A percentile compares a stretch with the other conserved stretches of the same genome.
Evolutionary conservation across 345 rosid genomes (phyloP).

Genomic region (Draba incana): DNA sequence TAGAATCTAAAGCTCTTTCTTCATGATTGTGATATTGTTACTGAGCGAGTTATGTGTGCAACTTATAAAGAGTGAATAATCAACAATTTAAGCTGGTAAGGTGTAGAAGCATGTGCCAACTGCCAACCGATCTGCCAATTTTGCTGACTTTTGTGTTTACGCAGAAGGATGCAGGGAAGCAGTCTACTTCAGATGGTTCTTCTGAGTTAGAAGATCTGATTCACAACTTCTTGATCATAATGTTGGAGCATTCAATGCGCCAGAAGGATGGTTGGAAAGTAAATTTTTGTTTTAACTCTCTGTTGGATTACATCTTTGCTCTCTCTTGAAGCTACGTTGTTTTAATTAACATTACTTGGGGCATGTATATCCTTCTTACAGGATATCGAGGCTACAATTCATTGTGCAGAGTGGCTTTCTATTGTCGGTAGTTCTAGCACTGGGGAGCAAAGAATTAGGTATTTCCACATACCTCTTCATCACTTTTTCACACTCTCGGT

Average conservation of each 20-base stretch:
- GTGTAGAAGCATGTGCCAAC: conserved; percentile 29
- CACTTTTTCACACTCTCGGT: conserved; percentile 8
- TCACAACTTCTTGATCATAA: conserved; percentile 89
- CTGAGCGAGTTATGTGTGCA: conserved; percentile 11
- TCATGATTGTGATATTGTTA: conserved; percentile 22
- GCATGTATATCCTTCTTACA: conserved; percentile 50
- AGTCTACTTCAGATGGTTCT: conserved; percentile 53
- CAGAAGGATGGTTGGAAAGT: conserved; percentile 99
- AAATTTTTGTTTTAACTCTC: conserved; percentile 2
- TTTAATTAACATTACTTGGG: conserved; percentile 29
- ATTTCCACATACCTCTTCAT: conserved; percentile 29
- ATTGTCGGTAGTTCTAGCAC: conserved; percentile 98
- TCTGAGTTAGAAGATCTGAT: conserved; percentile 89
- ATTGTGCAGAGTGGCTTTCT: conserved; percentile 99
- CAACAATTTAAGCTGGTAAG: conserved; percentile 16
- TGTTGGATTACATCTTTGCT: conserved; percentile 7
- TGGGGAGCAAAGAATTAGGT: conserved; percentile 95
- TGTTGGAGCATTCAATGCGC: conserved; percentile 98
- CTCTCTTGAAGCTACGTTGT: conserved; percentile 25
- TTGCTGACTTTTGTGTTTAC: conserved; percentile 44
- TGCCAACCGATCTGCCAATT: not conserved
- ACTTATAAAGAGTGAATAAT: conserved; percentile 12
- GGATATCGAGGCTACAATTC: conserved; percentile 99
- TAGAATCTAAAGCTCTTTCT: conserved; percentile 17
- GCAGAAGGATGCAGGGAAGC: conserved; percentile 71